Conservation (phyloP, 805 yeast genomes). For the Lipomyces japonicus region DNA sequence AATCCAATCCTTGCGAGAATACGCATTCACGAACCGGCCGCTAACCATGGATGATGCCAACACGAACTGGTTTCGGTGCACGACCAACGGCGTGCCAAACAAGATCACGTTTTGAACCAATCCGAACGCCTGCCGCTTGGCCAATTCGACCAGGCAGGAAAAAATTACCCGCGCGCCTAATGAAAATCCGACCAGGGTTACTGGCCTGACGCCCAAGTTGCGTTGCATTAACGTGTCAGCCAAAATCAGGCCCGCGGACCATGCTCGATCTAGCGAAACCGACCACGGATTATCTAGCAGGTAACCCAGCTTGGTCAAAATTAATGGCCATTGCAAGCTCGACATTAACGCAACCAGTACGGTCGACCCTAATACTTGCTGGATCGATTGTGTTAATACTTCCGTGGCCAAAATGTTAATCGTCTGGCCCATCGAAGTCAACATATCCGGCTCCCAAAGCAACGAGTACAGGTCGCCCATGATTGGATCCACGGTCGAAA, state of each 20-base stretch:
- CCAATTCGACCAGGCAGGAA: conserved; percentile 82
- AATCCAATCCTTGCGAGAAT: conserved; percentile 91
- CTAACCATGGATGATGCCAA: conserved; percentile 81
- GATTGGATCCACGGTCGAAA: conserved; percentile 93
- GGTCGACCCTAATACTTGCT: conserved; percentile 91
- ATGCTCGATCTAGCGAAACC: conserved; percentile 92
- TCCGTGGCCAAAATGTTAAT: conserved; percentile 90
- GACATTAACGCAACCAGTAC: conserved; percentile 85
- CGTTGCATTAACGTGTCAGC: conserved; percentile 88
- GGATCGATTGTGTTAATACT: conserved; percentile 86
- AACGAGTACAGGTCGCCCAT: conserved; percentile 94
- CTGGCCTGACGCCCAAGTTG: conserved; percentile 87
- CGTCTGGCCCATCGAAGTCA: conserved; percentile 93
- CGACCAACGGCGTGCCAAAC: conserved; percentile 85
- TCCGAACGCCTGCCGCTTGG: conserved; percentile 81
- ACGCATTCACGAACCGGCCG: conserved; percentile 87
- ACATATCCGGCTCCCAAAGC: conserved; percentile 98
- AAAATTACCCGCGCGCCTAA: conserved; percentile 88
- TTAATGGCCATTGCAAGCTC: conserved; percentile 89
- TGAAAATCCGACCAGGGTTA: conserved; percentile 88
- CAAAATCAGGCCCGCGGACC: conserved; percentile 84
- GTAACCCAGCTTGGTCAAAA: conserved; percentile 81
- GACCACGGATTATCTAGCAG: conserved; percentile 96
- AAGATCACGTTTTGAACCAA: conserved; percentile 81
- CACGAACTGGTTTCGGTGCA: conserved; percentile 70